Percentiles rank a stretch among this genome's conserved stretches.
phyloP scores from a whole-genome alignment of 495 filamentous ascomycete genomes.

The Astrocystis sublimbata region DNA sequence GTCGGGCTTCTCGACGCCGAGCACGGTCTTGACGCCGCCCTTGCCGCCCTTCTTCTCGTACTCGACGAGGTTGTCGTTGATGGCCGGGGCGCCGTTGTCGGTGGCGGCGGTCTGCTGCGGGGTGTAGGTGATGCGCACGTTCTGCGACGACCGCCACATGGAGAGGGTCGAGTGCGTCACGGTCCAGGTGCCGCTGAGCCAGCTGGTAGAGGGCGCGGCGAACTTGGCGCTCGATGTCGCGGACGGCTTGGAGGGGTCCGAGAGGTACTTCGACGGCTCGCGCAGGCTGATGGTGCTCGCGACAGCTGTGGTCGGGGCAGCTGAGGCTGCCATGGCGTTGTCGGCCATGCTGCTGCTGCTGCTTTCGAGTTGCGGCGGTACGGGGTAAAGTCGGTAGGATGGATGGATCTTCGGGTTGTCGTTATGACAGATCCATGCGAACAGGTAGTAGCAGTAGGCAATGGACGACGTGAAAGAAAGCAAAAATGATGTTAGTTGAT shows the following conservation, averaged over 20 bases:
- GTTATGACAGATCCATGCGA: background rate
- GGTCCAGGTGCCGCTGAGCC: slow-evolving; percentile 68
- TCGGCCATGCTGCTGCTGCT: no score
- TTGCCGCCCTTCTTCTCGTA: slow-evolving; percentile 58
- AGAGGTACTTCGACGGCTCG: slow-evolving; percentile 47
- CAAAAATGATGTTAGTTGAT: background rate
- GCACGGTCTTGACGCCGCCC: slow-evolving; percentile 53
- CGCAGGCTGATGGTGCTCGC: slow-evolving; percentile 35
- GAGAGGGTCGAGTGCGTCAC: slow-evolving; percentile 75
- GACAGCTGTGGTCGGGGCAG: slow-evolving; percentile 1
- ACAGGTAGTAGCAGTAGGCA: background rate
- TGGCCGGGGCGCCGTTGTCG: slow-evolving; percentile 24
- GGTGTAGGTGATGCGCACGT: slow-evolving; percentile 73
- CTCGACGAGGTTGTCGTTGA: slow-evolving; percentile 66
- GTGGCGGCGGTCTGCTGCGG: slow-evolving; percentile 36
- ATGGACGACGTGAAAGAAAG: background rate
- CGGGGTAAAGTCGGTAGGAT: background rate
- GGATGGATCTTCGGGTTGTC: background rate
- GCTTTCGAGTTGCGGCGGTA: slow-evolving; percentile 7
- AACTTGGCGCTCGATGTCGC: slow-evolving; percentile 33
- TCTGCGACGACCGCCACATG: slow-evolving; percentile 70
- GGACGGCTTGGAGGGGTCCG: slow-evolving; percentile 24
- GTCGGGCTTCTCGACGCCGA: slow-evolving; percentile 62
- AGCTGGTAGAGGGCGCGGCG: slow-evolving; percentile 56
- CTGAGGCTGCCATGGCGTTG: background rate